phyloP scores from a whole-genome alignment of 2,329 filamentous ascomycete genomes.

The Colletotrichum tamarilloi region DNA sequence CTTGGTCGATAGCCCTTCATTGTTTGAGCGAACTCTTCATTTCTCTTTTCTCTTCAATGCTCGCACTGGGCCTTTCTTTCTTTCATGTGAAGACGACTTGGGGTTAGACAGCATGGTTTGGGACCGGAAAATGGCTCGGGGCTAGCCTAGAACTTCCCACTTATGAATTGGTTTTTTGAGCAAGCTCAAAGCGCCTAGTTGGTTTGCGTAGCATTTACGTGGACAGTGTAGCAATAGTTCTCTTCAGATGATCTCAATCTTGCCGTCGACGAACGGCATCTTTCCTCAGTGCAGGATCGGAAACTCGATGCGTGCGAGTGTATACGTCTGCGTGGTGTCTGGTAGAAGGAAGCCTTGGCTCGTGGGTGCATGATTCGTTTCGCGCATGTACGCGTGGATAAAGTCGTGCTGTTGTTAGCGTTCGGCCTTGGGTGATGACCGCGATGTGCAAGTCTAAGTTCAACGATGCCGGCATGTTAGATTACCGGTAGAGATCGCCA shows the following conservation, averaged over 20 bases:
- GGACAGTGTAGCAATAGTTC: conserved; percentile 18
- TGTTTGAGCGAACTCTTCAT: neutral
- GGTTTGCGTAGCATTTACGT: neutral
- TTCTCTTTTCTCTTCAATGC: conserved; percentile 18
- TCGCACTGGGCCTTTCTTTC: neutral
- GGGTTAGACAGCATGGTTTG: neutral
- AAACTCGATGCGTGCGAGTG: neutral
- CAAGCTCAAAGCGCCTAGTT: neutral
- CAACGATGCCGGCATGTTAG: neutral
- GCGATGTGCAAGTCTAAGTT: neutral
- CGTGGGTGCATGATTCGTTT: neutral
- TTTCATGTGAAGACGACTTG: neutral
- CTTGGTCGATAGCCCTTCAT: neutral
- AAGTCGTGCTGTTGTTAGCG: neutral
- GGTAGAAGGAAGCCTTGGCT: neutral
- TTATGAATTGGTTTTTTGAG: neutral
- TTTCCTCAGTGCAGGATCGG: neutral
- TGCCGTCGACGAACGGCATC: neutral
- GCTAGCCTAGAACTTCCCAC: neutral
- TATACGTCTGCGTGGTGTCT: neutral
- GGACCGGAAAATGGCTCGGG: neutral
- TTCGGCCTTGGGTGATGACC: neutral
- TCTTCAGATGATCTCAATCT: conserved; percentile 15
- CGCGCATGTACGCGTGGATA: neutral
- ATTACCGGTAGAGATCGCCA: neutral